These are phyloP conservation scores for Urostyla sp. DNA, from an alignment of 73 alveolate species.

Conservation along the genomic window DNA sequence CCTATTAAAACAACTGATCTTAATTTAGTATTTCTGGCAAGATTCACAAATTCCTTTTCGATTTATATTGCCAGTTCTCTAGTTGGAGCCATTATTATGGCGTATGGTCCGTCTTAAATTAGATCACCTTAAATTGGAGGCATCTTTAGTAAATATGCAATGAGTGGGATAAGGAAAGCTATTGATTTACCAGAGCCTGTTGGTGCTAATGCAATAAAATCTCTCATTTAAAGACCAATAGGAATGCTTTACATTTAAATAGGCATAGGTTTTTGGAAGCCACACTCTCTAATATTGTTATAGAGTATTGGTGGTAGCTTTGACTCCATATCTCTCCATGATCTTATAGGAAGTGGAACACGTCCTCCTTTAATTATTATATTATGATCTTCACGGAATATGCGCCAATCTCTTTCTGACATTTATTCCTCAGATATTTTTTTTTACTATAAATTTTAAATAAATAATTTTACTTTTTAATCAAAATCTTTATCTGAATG, in stretches of 20 bases:
- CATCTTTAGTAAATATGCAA: slow-evolving; percentile 67
- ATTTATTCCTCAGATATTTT: slow-evolving; percentile 56
- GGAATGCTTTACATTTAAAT: slow-evolving; percentile 95
- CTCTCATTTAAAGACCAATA: slow-evolving; percentile 77
- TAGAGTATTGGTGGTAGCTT: slow-evolving; percentile 58
- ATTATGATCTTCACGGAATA: slow-evolving; percentile 83
- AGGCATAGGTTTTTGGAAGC: slow-evolving; percentile 87
- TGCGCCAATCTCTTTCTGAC: slow-evolving; percentile 89
- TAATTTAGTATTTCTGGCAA: slow-evolving; percentile 66
- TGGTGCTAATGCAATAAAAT: slow-evolving; percentile 91
- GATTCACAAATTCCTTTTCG: slow-evolving; percentile 76
- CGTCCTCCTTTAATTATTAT: slow-evolving; percentile 74
- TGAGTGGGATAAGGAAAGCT: slow-evolving; percentile 89
- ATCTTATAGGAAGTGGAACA: slow-evolving; percentile 76
- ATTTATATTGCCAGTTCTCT: slow-evolving; percentile 96
- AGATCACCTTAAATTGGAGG: slow-evolving; percentile 70
- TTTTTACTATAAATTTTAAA: neutral
- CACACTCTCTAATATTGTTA: slow-evolving; percentile 58
- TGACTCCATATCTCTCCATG: slow-evolving; percentile 73
- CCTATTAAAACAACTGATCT: slow-evolving; percentile 80
- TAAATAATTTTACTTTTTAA: no score
- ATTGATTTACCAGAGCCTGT: slow-evolving; percentile 97
- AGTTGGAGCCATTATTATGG: slow-evolving; percentile 94
- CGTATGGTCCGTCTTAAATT: slow-evolving; percentile 90
- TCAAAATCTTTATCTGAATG: slow-evolving; percentile 62